phyloP scores from a whole-genome alignment of 2,329 filamentous ascomycete genomes.

The Cadophora sp. region DNA sequence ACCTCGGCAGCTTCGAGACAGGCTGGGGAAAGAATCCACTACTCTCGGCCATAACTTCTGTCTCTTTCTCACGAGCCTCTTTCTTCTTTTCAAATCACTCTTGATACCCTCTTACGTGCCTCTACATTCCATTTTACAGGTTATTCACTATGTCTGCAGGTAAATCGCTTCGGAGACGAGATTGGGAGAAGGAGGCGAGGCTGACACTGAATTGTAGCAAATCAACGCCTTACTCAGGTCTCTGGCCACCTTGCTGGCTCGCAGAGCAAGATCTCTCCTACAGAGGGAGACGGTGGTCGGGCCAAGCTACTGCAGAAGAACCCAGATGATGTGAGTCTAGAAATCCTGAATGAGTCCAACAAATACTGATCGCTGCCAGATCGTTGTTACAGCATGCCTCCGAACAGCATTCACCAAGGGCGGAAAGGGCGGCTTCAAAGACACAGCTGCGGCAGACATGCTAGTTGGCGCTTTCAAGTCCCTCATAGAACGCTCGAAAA shows the following conservation, averaged over 20 bases:
- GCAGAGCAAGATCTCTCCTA: constrained; percentile 39
- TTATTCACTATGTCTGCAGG: constrained; percentile 39
- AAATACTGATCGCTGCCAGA: constrained; percentile 51
- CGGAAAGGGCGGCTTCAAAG: constrained; percentile 94
- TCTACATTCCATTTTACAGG: not conserved
- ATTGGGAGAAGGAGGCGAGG: constrained; percentile 17
- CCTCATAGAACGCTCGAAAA: constrained; percentile 82
- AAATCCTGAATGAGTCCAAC: not conserved
- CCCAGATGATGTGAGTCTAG: constrained; percentile 65
- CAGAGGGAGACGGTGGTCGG: constrained; percentile 34
- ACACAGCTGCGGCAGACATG: constrained; percentile 86
- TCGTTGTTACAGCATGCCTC: constrained; percentile 92
- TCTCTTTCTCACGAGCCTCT: constrained; percentile 6
- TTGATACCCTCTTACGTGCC: not conserved
- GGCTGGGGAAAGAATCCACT: constrained; percentile 14
- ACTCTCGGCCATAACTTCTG: constrained; percentile 13
- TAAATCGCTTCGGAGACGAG: constrained; percentile 21
- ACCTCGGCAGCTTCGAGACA: constrained; percentile 20
- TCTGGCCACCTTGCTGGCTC: constrained; percentile 63
- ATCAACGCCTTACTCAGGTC: constrained; percentile 54
- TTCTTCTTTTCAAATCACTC: constrained; percentile 4
- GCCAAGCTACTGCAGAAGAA: constrained; percentile 64
- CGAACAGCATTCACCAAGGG: constrained; percentile 93
- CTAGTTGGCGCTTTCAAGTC: constrained; percentile 83
- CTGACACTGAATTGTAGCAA: constrained; percentile 40